Evolutionary conservation across 2,329 filamentous ascomycete genomes (phyloP).

Genomic region (Fusarium virguliforme): DNA sequence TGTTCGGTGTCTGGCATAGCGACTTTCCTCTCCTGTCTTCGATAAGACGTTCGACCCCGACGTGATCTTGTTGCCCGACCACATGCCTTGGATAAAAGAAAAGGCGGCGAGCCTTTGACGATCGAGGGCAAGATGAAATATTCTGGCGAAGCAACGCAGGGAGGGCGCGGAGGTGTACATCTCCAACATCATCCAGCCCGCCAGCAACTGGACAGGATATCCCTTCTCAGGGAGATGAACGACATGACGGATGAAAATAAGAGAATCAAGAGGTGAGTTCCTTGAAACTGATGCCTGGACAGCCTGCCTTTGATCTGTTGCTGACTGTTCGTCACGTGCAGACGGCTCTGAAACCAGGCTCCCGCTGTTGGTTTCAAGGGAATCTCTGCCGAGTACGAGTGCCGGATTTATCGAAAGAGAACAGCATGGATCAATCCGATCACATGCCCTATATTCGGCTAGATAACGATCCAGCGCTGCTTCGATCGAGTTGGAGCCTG

Average conservation of each 20-base stretch:
- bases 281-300: background rate
- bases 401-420: background rate
- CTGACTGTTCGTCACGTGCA: background rate
- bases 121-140: background rate
- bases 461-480: background rate
- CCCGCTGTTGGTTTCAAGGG: background rate
- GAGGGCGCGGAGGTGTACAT: background rate
- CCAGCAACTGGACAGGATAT: background rate
- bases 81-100: background rate
- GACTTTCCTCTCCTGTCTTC: background rate
- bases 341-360: background rate
- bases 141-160: background rate
- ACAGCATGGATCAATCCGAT: background rate
- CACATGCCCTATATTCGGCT: background rate
- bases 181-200: background rate
- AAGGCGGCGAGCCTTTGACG: background rate
- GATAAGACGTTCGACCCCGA: background rate
- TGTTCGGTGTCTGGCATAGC: background rate
- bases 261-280: background rate
- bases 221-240: background rate
- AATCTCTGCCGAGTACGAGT: background rate
- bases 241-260: background rate
- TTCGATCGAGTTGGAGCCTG: background rate
- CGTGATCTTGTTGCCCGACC: rapidly evolving
- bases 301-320: background rate